A percentile compares a stretch with the other conserved stretches of the same genome.
These are phyloP conservation scores for Marchantia polymorpha DNA, from an alignment of 225 moss, liverwort and hornwort genomes.

Conservation along the genomic window DNA sequence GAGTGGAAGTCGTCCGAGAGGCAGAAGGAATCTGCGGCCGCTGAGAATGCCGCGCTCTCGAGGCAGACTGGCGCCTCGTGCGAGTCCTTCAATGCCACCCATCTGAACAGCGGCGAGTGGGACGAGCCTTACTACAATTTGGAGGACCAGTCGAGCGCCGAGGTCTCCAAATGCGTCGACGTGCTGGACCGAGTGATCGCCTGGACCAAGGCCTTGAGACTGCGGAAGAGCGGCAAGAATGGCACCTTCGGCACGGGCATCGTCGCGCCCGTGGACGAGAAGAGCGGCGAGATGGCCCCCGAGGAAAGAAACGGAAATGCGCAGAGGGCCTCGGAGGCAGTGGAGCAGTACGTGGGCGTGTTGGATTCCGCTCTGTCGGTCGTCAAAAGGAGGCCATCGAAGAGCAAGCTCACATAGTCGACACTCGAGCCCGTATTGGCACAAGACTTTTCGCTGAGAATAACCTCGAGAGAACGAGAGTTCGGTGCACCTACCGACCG, in stretches of 20 bases:
- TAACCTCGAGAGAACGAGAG: background rate
- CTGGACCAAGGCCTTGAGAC: constrained; percentile 54
- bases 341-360: constrained; percentile 37
- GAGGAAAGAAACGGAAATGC: constrained; percentile 4
- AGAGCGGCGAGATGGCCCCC: constrained; percentile 29
- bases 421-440: background rate
- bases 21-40: constrained; percentile 21
- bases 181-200: constrained; percentile 77
- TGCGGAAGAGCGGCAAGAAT: constrained; percentile 45
- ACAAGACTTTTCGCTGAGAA: background rate
- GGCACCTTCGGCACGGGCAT: constrained; percentile 29
- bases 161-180: constrained; percentile 73
- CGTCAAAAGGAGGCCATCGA: constrained; percentile 27
- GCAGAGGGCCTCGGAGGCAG: constrained; percentile 19
- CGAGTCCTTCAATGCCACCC: constrained; percentile 54
- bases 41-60: constrained; percentile 14
- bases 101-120: constrained; percentile 41
- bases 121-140: constrained; percentile 48
- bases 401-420: constrained; percentile 18
- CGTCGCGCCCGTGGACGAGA: constrained; percentile 32
- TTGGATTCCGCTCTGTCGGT: constrained; percentile 33
- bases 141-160: constrained; percentile 54
- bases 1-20: constrained; percentile 34
- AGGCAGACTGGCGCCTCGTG: constrained; percentile 48
- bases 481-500: background rate